Conservation (phyloP, 306 rosid species). For the Cicer judaicum region DNA sequence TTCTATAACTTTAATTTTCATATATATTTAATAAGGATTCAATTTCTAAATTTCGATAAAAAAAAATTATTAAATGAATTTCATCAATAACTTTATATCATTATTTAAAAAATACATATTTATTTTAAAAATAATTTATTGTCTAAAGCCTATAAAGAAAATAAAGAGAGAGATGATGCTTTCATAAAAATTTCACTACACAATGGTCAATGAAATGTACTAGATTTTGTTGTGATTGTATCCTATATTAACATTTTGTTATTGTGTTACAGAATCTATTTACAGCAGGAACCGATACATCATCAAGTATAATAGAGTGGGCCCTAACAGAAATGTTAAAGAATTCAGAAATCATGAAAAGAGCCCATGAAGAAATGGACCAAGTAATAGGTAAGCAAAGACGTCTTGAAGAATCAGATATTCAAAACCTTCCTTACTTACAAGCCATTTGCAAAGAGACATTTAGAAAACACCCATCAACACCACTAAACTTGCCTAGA, state of each 20-base stretch:
- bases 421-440: slow-evolving; percentile 49
- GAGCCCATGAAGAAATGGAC: slow-evolving; percentile 58
- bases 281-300: slow-evolving; percentile 61
- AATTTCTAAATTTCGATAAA: too few relatives aligned
- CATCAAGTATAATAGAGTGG: slow-evolving; percentile 61
- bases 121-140: too few relatives aligned
- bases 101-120: too few relatives aligned
- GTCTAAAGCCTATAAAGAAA: too few relatives aligned
- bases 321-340: slow-evolving; percentile 55
- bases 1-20: too few relatives aligned
- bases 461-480: slow-evolving; percentile 43
- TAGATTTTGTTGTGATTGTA: background rate
- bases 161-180: too few relatives aligned
- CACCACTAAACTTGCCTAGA: slow-evolving; percentile 43
- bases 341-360: slow-evolving; percentile 46
- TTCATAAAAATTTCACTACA: too few relatives aligned
- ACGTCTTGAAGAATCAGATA: slow-evolving; percentile 42
- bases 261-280: slow-evolving; percentile 45
- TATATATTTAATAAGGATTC: too few relatives aligned
- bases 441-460: slow-evolving; percentile 54
- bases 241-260: background rate
- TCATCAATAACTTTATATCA: too few relatives aligned
- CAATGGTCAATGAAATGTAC: too few relatives aligned
- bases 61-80: too few relatives aligned
- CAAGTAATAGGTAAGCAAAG: slow-evolving; percentile 42